Evolutionary conservation across 2,329 filamentous ascomycete genomes (phyloP), one percentile per base, ranked within the genome.

Genomic region (Diaporthe ampelina): DNA sequence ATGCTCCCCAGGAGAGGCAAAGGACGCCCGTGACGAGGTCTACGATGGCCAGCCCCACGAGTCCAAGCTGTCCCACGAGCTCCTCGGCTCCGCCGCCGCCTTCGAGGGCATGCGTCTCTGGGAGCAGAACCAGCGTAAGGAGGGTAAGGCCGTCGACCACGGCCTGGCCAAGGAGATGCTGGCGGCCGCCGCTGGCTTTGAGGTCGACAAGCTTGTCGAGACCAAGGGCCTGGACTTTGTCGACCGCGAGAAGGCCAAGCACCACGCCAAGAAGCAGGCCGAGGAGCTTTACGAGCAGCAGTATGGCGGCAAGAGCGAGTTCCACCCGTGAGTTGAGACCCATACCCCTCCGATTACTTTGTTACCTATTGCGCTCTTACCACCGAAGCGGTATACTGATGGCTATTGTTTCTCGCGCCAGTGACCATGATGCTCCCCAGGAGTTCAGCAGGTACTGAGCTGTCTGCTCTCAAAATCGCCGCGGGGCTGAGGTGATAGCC

Each of bases 91-190:
- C 76, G 94, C 91, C 74, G 94, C 94, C 74, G 91, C 92, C 76
- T 96, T 96, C 81, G 92, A 91, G 77, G 94, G 91, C 79, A 93
- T 96, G 89, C 95, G 95, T 88, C 86, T 92, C 29, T 95, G 92
- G 79, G 94, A 95, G 85, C 92, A 95, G 83, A 87, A 90, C 79
- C 93, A 95, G 86, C 92, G 93, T 80, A 86, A 85, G 73, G 87
- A 94, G 82, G 94, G 92, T 91, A 85, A 95, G 86, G 82, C 88
- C 9, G 91, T 95, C 79, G 89, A 87, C 77, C 94, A 96, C 85
- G 85, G 85, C 56, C 93, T 94, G 80, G 94, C 94, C 81, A 96
- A 96, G 87, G 94, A 95, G 85, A 82, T 93, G 58, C 84, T 96
- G 43, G 93, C 89, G 21, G 93, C 91, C 74, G 86, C 95, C 73